A percentile compares a stretch with the other conserved stretches of the same genome.
Evolutionary conservation across 805 yeast species (phyloP).

Genomic region (Clavispora vitiphila): DNA sequence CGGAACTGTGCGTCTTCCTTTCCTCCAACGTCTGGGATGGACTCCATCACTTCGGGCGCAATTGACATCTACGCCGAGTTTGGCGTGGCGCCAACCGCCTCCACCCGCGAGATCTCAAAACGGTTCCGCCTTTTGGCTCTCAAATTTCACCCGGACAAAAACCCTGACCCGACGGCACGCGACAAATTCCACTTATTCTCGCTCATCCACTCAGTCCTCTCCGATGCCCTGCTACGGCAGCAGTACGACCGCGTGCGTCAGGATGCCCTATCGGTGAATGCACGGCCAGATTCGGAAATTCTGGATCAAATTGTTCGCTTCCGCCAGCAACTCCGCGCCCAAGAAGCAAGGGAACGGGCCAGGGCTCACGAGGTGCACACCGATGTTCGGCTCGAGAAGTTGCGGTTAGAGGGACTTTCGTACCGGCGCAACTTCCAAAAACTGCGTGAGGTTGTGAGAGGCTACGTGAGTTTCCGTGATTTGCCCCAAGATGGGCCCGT

Average conservation of each 20-base stretch:
- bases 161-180: slow-evolving; percentile 21
- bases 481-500: slow-evolving; percentile 6
- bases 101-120: slow-evolving; percentile 19
- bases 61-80: slow-evolving; percentile 42
- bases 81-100: slow-evolving; percentile 28
- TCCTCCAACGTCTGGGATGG: too few relatives aligned
- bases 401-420: slow-evolving; percentile 20
- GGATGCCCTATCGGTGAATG: slow-evolving; percentile 1
- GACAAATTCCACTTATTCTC: slow-evolving; percentile 28
- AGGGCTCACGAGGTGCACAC: not conserved
- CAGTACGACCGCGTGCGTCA: slow-evolving; percentile 29
- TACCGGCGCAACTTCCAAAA: slow-evolving; percentile 7
- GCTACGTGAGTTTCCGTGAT: slow-evolving; percentile 18
- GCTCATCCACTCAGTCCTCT: slow-evolving; percentile 28
- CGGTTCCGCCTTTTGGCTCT: slow-evolving; percentile 34
- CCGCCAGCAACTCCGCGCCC: slow-evolving; percentile 21
- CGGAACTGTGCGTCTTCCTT: too few relatives aligned
- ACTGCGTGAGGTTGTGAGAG: slow-evolving; percentile 2
- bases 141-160: slow-evolving; percentile 38
- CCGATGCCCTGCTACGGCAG: slow-evolving; percentile 17
- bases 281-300: slow-evolving; percentile 5
- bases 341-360: slow-evolving; percentile 15
- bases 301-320: slow-evolving; percentile 21
- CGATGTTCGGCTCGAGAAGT: slow-evolving; percentile 23
- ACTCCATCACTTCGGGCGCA: slow-evolving; percentile 12